phyloP scores from a whole-genome alignment of 73 alveolate species.

The Symbiodinium natans region DNA sequence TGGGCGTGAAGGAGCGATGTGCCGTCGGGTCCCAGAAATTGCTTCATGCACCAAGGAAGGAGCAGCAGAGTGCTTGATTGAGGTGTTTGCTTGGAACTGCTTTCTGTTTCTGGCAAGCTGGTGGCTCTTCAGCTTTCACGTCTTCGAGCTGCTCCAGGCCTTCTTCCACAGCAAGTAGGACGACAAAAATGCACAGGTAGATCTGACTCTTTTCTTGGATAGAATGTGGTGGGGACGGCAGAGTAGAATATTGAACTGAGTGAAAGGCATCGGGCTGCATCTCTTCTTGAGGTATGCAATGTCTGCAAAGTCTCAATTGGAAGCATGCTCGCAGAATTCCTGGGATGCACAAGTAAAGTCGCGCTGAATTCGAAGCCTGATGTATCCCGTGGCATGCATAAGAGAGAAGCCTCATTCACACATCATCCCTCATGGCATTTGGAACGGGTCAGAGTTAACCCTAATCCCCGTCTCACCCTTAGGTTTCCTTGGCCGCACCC shows the following conservation, averaged over 20 bases:
- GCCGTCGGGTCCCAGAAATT: not conserved
- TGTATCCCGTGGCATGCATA: not conserved
- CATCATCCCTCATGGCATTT: too few relatives aligned
- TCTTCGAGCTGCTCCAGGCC: constrained; percentile 81
- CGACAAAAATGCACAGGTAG: not conserved
- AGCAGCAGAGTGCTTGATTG: not conserved
- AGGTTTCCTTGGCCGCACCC: too few relatives aligned
- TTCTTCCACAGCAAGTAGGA: not conserved
- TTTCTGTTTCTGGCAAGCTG: constrained; percentile 36
- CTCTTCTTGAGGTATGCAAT: too few relatives aligned
- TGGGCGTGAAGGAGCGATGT: not conserved
- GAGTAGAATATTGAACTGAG: not conserved
- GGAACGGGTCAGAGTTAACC: too few relatives aligned
- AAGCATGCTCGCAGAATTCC: not conserved
- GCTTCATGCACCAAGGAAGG: not conserved
- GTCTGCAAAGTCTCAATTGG: not conserved
- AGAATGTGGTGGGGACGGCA: not conserved
- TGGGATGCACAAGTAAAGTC: not conserved
- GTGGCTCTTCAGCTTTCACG: constrained; percentile 85
- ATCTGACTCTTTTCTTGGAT: not conserved
- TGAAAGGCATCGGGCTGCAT: not conserved
- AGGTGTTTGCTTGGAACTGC: constrained; percentile 64
- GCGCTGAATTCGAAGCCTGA: not conserved
- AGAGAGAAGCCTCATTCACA: too few relatives aligned
- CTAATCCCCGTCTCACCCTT: too few relatives aligned